Base-by-base conservation (phyloP, 2,329 filamentous ascomycete species). In the Corynespora cassiicola region DNA sequence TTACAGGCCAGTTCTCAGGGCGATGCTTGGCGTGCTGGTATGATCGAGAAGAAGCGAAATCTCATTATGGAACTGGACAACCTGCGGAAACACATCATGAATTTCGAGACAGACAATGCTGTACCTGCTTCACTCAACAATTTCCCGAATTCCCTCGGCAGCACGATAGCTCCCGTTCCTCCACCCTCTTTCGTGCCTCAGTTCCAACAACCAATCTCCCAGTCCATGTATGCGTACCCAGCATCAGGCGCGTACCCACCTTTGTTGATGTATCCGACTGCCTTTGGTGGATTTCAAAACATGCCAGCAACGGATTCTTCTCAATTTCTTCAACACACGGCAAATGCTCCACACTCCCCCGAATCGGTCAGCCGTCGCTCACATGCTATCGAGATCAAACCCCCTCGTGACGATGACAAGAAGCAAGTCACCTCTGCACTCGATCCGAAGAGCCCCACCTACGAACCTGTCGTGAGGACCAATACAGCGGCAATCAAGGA, bases 361-460 rank as follows among this genome's bases (percentile, higher is more conserved):
- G 56, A 54, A n/a, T 63, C 62, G 25, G 53, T 55, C 14, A 61
- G 53, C 24, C 67, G 68, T 33, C 66, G 68, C 12, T 71, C 68
- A 11, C 64, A 66, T 38, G 68, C 68, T 15, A 56, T 71, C 14
- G 63, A 67, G 47, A 71, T 71, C 57, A 70, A 69, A 33, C 58
- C 61, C n/a, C 68, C 66, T 6, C 56, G 47, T 8, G 56, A 57
- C 22, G 53, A 60, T 5, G 39, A 35, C 6, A 65, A 54, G 45
- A 58, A 61, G 39, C 52, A 42, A 17, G 12, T 23, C 8, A 28
- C 43, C 7, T 67, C 65, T 9, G 47, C 41, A 14, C 45, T 71
- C n/a, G 61, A 71, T 25, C 68, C 68, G 7, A 66, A 66, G 49
- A 70, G 65, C 19, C 68, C 68, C 6, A 69, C 65, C 3, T 71